These are phyloP conservation scores for Yarrowia galli DNA, from an alignment of 1,139 yeast genomes.

Conservation along the genomic window DNA sequence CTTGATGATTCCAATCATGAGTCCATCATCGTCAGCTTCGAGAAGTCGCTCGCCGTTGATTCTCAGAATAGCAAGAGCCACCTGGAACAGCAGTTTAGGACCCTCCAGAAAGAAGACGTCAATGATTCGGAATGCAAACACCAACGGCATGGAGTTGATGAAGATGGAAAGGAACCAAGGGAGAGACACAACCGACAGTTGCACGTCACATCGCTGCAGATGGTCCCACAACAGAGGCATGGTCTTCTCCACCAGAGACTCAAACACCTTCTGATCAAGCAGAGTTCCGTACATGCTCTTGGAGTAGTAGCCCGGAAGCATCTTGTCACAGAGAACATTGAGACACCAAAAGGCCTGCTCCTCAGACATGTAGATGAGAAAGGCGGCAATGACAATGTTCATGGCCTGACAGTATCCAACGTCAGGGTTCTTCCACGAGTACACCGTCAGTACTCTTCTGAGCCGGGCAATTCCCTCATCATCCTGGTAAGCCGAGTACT, in stretches of 20 bases:
- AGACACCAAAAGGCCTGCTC: slow-evolving; percentile 98
- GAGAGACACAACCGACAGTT: slow-evolving; percentile 89
- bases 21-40: slow-evolving; percentile 88
- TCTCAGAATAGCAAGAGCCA: slow-evolving; percentile 85
- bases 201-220: slow-evolving; percentile 79
- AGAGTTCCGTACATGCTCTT: slow-evolving; percentile 98
- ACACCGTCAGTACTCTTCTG: slow-evolving; percentile 88
- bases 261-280: slow-evolving; percentile 92
- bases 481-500: slow-evolving; percentile 90
- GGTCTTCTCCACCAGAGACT: slow-evolving; percentile 84
- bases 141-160: slow-evolving; percentile 92
- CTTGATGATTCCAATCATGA: slow-evolving; percentile 83
- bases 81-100: slow-evolving; percentile 87
- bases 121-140: slow-evolving; percentile 88
- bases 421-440: slow-evolving; percentile 96
- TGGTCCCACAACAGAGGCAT: slow-evolving; percentile 92
- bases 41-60: slow-evolving; percentile 85
- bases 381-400: slow-evolving; percentile 96
- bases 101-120: slow-evolving; percentile 94
- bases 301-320: slow-evolving; percentile 95
- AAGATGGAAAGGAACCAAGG: slow-evolving; percentile 97
- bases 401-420: slow-evolving; percentile 99
- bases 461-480: slow-evolving; percentile 84
- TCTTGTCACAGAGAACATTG: slow-evolving; percentile 78
- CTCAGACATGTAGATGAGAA: slow-evolving; percentile 91